A percentile compares a stretch with the other conserved stretches of the same genome.
Evolutionary conservation across 2,329 filamentous ascomycete species (phyloP).

Genomic region (Fusarium keratoplasticum): DNA sequence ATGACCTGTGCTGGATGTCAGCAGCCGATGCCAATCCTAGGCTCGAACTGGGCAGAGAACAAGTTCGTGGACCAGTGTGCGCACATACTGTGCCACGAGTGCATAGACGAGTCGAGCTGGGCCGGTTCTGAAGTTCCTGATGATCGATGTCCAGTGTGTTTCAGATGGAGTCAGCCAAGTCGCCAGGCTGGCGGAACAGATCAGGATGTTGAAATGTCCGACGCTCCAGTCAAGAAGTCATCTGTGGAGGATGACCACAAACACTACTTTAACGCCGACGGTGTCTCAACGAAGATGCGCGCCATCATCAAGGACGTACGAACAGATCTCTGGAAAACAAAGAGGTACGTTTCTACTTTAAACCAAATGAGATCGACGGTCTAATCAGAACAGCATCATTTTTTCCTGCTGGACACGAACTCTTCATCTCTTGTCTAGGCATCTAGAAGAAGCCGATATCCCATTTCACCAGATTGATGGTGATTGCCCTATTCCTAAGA

Average conservation of each 20-base stretch:
- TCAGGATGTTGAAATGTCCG: background rate
- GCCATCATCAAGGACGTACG: background rate
- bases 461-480: slow-evolving; percentile 58
- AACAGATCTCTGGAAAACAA: background rate
- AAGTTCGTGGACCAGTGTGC: background rate
- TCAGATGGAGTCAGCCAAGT: background rate
- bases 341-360: background rate
- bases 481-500: slow-evolving; percentile 48
- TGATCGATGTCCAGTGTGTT: background rate
- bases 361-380: accelerated
- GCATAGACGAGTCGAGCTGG: background rate
- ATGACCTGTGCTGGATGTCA: background rate
- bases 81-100: background rate
- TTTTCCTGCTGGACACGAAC: slow-evolving; percentile 61
- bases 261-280: background rate
- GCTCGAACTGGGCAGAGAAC: background rate
- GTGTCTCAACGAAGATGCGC: background rate
- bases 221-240: background rate
- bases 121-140: background rate
- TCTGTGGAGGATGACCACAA: background rate
- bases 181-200: background rate
- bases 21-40: background rate
- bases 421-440: slow-evolving; percentile 50
- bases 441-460: slow-evolving; percentile 45
- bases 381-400: slow-evolving; percentile 51